Conservation (phyloP, 2,329 filamentous ascomycete genomes). For the Aspergillus persii region DNA sequence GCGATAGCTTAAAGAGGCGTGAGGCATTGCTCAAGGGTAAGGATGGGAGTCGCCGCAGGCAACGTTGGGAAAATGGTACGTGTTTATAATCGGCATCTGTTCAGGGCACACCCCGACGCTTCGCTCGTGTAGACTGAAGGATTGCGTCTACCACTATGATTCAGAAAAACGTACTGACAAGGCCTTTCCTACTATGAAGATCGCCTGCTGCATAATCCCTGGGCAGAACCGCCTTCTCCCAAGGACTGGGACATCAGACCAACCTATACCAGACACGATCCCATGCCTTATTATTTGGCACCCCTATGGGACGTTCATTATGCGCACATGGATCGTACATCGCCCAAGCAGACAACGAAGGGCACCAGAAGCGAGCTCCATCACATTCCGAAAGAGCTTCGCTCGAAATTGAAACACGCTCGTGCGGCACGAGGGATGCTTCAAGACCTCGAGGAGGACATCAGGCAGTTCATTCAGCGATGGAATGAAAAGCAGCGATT, state of each 20-base stretch:
- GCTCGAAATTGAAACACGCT: conserved; percentile 74
- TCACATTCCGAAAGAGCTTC: conserved; percentile 74
- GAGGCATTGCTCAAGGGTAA: conserved; percentile 84
- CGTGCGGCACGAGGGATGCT: conserved; percentile 77
- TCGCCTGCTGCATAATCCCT: conserved; percentile 80
- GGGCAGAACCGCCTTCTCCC: conserved; percentile 76
- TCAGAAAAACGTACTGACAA: conserved; percentile 18
- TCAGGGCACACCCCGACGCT: neutral
- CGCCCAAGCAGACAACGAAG: conserved; percentile 40
- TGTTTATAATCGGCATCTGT: conserved; percentile 4
- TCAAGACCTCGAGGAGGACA: conserved; percentile 79
- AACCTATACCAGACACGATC: conserved; percentile 69
- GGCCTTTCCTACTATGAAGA: conserved; percentile 52
- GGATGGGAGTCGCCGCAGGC: conserved; percentile 79
- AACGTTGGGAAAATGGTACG: conserved; percentile 93
- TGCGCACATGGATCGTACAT: conserved; percentile 40
- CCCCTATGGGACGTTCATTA: conserved; percentile 72
- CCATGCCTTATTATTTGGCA: conserved; percentile 85
- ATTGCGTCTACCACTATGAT: neutral
- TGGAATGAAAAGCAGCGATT: conserved; percentile 56
- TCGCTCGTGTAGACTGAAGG: neutral
- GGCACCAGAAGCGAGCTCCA: conserved; percentile 31
- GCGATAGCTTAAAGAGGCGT: conserved; percentile 64
- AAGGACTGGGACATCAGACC: conserved; percentile 80
- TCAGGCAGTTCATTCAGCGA: conserved; percentile 68